Evolutionary conservation across 1,284 basidiomycete species (phyloP).

Genomic region (Amylostereum chailletii): DNA sequence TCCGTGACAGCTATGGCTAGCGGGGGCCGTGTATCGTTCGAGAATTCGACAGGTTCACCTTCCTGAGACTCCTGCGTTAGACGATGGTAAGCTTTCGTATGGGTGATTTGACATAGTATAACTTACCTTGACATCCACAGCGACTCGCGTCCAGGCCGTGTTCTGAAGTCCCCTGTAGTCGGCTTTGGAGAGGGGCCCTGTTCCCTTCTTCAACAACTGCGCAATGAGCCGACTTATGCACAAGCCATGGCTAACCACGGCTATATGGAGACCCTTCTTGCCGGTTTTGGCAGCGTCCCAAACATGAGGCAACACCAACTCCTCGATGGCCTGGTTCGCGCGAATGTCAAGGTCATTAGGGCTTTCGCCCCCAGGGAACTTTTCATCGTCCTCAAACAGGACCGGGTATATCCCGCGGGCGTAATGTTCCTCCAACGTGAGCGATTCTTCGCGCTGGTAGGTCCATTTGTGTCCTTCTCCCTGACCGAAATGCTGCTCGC

Average conservation of each 20-base stretch:
- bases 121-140: constrained; percentile 38
- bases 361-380: constrained; percentile 70
- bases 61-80: constrained; percentile 21
- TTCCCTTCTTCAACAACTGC: constrained; percentile 36
- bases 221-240: constrained; percentile 62
- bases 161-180: constrained; percentile 52
- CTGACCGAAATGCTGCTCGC: constrained; percentile 66
- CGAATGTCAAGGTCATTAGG: constrained; percentile 58
- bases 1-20: constrained; percentile 38
- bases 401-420: constrained; percentile 43
- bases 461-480: constrained; percentile 62
- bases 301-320: constrained; percentile 56
- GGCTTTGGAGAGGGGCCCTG: constrained; percentile 10
- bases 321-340: constrained; percentile 48
- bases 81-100: neutral
- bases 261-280: constrained; percentile 43
- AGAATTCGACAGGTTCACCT: constrained; percentile 17
- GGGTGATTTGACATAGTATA: neutral
- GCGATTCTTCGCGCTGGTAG: constrained; percentile 19
- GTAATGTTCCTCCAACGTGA: constrained; percentile 42
- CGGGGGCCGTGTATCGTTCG: constrained; percentile 21
- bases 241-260: constrained; percentile 75
- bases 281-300: constrained; percentile 28
- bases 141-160: constrained; percentile 63
- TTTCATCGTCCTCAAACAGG: constrained; percentile 37